These are phyloP conservation scores for Saccharomycopsis sp. DNA, from an alignment of 805 yeast species.

Conservation along the genomic window DNA sequence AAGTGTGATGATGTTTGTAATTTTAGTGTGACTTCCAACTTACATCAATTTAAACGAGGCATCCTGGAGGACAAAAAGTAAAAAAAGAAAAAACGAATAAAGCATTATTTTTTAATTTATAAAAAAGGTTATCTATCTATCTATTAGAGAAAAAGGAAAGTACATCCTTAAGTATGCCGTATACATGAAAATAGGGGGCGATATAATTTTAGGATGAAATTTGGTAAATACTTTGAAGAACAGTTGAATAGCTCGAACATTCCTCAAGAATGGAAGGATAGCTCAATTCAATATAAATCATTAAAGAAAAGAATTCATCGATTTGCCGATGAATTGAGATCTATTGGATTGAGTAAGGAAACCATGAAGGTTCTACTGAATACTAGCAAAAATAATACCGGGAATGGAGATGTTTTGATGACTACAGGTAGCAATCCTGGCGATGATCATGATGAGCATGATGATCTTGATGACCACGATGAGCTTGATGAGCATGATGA, in stretches of 20 bases:
- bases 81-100: no score
- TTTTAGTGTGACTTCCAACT: no score
- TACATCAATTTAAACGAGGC: no score
- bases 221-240: conserved; percentile 65
- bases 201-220: conserved; percentile 45
- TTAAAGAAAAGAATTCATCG: conserved; percentile 59
- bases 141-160: no score
- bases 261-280: conserved; percentile 60
- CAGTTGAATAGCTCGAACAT: conserved; percentile 51
- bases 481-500: neutral
- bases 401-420: neutral
- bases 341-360: conserved; percentile 49
- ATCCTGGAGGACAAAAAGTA: no score
- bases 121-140: no score
- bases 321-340: conserved; percentile 56
- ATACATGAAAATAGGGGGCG: neutral
- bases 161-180: no score
- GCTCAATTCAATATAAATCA: conserved; percentile 67
- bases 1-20: no score
- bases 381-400: conserved; percentile 1
- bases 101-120: no score
- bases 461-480: neutral
- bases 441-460: neutral
- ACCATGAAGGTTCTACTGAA: conserved; percentile 26
- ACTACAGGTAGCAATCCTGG: neutral